Evolutionary conservation across 2,329 filamentous ascomycete species (phyloP).

Genomic region (Coniella vitis): DNA sequence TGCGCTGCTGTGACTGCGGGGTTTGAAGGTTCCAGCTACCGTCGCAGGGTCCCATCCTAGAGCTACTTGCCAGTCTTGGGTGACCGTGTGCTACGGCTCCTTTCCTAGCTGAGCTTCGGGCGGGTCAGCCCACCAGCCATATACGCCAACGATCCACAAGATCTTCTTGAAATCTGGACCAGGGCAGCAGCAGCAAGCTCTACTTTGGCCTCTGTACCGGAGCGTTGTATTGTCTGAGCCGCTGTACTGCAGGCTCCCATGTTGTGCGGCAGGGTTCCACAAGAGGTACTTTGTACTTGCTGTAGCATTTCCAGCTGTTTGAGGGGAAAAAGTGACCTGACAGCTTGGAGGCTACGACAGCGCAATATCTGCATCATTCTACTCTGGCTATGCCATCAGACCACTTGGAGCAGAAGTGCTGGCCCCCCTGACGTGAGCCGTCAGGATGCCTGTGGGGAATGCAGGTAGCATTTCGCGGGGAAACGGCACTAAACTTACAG

Average conservation of each 20-base stretch:
- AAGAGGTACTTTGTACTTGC: no score
- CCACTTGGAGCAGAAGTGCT: not conserved
- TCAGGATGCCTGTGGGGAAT: slow-evolving; percentile 2
- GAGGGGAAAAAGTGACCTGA: not conserved
- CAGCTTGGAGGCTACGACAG: not conserved
- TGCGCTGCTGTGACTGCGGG: not conserved
- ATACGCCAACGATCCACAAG: no score
- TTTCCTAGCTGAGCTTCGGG: no score
- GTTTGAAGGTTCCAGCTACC: not conserved
- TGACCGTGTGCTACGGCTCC: no score
- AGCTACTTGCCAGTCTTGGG: not conserved
- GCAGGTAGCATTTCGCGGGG: not conserved
- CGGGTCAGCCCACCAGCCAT: no score
- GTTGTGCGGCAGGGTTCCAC: no score
- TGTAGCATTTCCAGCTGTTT: not conserved
- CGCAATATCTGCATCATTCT: not conserved
- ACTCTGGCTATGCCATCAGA: not conserved
- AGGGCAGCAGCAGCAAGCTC: no score
- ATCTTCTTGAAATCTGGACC: no score
- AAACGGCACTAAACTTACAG: not conserved
- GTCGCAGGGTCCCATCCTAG: not conserved
- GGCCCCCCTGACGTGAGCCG: not conserved
- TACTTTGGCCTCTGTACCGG: no score
- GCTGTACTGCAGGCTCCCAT: no score
- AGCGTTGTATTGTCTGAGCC: no score